phyloP scores from a whole-genome alignment of 2,329 filamentous ascomycete species.

The Pyricularia sp. region DNA sequence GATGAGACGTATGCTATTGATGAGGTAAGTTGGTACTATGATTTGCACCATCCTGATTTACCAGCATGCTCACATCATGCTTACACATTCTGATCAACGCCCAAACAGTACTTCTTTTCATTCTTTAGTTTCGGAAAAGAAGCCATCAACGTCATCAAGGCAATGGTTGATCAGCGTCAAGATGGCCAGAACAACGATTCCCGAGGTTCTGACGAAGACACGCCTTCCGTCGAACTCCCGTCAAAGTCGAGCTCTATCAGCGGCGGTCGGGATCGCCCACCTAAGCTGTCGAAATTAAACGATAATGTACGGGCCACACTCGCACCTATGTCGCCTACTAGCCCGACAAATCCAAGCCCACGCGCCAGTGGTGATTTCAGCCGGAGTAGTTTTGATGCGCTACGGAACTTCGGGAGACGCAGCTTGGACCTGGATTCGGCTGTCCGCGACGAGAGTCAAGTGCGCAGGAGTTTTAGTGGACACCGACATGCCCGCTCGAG shows the following conservation, averaged over 20 bases:
- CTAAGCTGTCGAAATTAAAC: constrained; percentile 30
- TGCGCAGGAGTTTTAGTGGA: constrained; percentile 53
- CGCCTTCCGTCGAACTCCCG: background rate
- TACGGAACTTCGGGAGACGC: constrained; percentile 34
- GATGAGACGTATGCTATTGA: constrained; percentile 93
- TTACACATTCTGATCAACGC: background rate
- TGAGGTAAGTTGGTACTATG: constrained; percentile 48
- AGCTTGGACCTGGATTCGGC: constrained; percentile 39
- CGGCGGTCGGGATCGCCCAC: constrained; percentile 11
- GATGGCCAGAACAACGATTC: constrained; percentile 11
- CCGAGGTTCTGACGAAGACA: constrained; percentile 9
- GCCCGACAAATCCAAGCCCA: constrained; percentile 37
- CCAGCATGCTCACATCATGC: background rate
- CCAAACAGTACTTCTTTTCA: constrained; percentile 77
- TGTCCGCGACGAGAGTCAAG: constrained; percentile 29
- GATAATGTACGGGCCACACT: constrained; percentile 55
- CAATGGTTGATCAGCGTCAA: constrained; percentile 52
- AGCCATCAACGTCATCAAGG: constrained; percentile 68
- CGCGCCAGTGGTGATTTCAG: constrained; percentile 43
- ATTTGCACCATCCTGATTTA: background rate
- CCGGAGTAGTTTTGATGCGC: constrained; percentile 44
- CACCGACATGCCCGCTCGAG: constrained; percentile 39
- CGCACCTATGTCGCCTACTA: constrained; percentile 37
- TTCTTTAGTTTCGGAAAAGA: constrained; percentile 85
- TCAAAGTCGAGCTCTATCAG: constrained; percentile 12